phyloP scores from a whole-genome alignment of 148 eudicot species.

The Vaccinium macrocarpon region DNA sequence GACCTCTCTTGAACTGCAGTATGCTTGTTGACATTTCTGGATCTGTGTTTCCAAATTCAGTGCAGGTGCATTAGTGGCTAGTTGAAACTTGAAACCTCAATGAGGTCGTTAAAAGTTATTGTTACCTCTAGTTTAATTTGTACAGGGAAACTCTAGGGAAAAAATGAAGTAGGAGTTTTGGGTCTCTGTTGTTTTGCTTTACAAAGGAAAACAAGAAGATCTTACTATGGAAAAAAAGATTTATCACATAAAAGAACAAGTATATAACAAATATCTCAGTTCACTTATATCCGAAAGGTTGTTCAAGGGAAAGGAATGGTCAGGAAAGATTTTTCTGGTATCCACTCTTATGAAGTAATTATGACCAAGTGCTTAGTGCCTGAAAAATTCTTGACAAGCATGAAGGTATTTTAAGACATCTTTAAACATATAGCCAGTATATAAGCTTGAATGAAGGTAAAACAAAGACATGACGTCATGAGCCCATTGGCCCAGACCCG shows the following conservation, averaged over 20 bases:
- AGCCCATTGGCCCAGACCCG: background rate
- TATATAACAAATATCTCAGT: too few species aligned
- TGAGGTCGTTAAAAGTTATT: background rate
- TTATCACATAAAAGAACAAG: too few species aligned
- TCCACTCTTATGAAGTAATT: background rate
- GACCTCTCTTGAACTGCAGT: conserved; percentile 47
- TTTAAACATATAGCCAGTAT: background rate
- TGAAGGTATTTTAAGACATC: background rate
- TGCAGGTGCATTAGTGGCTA: conserved; percentile 12
- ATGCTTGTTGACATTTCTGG: conserved; percentile 91
- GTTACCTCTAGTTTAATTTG: too few species aligned
- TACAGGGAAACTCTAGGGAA: too few species aligned
- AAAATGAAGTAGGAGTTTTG: too few species aligned
- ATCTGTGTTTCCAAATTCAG: conserved; percentile 40
- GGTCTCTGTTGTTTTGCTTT: too few species aligned
- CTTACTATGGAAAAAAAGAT: too few species aligned
- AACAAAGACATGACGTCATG: background rate
- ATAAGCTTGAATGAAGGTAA: background rate
- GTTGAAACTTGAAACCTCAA: background rate
- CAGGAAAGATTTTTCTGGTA: background rate
- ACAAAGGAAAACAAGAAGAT: too few species aligned
- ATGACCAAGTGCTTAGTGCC: background rate
- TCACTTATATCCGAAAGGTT: background rate
- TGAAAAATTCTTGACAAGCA: background rate
- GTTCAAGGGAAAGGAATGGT: background rate